Evolutionary conservation across 768 basidiomycete species (phyloP).

Genomic region (Auricularia sp.): DNA sequence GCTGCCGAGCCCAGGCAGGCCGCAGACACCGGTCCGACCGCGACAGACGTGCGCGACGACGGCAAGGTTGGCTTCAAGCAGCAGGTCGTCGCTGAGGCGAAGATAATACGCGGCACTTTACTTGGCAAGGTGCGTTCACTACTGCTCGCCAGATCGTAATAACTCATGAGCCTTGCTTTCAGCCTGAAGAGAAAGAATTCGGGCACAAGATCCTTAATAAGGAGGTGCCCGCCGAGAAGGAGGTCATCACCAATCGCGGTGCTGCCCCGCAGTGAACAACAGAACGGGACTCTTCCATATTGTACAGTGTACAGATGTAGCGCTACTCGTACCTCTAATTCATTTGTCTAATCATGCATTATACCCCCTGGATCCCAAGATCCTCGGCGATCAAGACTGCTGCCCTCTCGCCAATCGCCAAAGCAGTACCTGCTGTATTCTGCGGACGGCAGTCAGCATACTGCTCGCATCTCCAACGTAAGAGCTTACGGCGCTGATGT

Average conservation of each 20-base stretch:
- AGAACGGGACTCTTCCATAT: too few species aligned
- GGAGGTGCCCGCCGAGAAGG: background rate
- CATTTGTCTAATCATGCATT: background rate
- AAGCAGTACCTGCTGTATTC: conserved; percentile 36
- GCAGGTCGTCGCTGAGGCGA: background rate
- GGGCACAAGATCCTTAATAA: background rate
- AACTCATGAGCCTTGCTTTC: background rate
- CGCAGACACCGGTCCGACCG: background rate
- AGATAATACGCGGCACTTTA: background rate
- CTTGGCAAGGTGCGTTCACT: background rate
- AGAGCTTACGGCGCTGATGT: conserved; percentile 24
- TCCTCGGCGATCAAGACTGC: conserved; percentile 51
- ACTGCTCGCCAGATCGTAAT: background rate
- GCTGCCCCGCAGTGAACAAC: background rate
- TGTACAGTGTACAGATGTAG: background rate
- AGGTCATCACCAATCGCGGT: background rate
- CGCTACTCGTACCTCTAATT: background rate
- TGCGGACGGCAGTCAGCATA: background rate
- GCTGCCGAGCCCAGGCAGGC: background rate
- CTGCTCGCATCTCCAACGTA: background rate
- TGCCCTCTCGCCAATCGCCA: conserved; percentile 50
- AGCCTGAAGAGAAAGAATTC: background rate
- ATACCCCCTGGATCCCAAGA: conserved; percentile 22
- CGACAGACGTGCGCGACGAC: background rate
- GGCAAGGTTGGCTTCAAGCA: background rate